Evolutionary conservation across 352 stramenopile species (phyloP).

Genomic region (Phytophthora aleatoria): DNA sequence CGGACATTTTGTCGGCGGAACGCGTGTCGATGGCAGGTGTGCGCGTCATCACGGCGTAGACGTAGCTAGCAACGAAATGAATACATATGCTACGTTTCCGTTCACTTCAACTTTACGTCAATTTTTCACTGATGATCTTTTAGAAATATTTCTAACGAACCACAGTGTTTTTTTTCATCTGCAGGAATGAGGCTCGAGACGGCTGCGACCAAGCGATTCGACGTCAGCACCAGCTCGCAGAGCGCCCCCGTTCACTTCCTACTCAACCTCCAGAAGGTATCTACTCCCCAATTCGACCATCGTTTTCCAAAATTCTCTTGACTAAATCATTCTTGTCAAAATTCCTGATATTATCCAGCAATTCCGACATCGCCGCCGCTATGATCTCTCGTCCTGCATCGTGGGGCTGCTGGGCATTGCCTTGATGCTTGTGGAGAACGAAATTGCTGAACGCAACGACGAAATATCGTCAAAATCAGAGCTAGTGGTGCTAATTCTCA

Average conservation of each 20-base stretch:
- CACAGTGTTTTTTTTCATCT: background rate
- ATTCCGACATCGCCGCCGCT: slow-evolving; percentile 50
- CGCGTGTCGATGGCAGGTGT: slow-evolving; percentile 72
- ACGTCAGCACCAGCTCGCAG: background rate
- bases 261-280: slow-evolving; percentile 24
- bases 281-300: too few relatives aligned
- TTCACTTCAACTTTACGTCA: background rate
- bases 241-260: slow-evolving; percentile 19
- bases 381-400: slow-evolving; percentile 55
- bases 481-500: slow-evolving; percentile 35
- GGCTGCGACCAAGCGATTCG: background rate
- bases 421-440: slow-evolving; percentile 77
- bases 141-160: slow-evolving; percentile 19
- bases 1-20: slow-evolving; percentile 55
- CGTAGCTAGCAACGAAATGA: too few relatives aligned
- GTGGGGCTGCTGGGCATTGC: slow-evolving; percentile 53
- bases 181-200: slow-evolving; percentile 19
- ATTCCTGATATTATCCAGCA: slow-evolving; percentile 33
- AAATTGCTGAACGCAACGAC: slow-evolving; percentile 41
- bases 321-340: background rate
- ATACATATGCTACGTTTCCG: too few relatives aligned
- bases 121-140: background rate
- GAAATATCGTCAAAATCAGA: slow-evolving; percentile 2
- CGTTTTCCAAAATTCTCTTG: background rate
- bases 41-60: slow-evolving; percentile 40